A percentile compares a stretch with the other conserved stretches of the same genome.
Conservation (phyloP, 345 rosid genomes). For the Populus deltoides region DNA sequence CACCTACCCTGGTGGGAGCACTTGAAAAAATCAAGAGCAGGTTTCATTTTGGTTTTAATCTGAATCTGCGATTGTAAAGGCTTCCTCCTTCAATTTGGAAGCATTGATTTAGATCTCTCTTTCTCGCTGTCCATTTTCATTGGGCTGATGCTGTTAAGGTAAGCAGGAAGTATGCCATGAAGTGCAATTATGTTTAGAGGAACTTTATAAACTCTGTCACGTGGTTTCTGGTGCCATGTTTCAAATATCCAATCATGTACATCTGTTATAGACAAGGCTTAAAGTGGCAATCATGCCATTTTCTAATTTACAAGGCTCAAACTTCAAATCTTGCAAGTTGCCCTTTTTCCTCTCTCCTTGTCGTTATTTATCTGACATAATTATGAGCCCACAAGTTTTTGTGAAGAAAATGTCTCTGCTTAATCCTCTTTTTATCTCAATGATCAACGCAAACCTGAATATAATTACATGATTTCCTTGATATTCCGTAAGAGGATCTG, state of each 20-base stretch:
- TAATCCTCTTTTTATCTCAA: background rate
- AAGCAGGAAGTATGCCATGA: background rate
- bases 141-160: background rate
- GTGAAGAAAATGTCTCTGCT: background rate
- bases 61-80: conserved; percentile 20
- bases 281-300: background rate
- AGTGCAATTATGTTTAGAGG: background rate
- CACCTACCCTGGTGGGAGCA: conserved; percentile 56
- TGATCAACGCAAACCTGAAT: background rate
- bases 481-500: background rate
- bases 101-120: background rate
- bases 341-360: background rate
- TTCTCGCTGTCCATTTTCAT: too few species aligned
- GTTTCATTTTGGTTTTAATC: background rate
- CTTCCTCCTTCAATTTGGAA: conserved; percentile 5
- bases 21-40: conserved; percentile 25
- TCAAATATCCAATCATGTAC: background rate
- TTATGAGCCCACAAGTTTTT: background rate
- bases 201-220: background rate
- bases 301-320: background rate
- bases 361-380: background rate
- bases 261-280: background rate
- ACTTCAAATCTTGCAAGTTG: background rate
- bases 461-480: background rate
- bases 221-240: background rate